These are phyloP conservation scores for Eucalyptus pumila DNA, from an alignment of 345 rosid species.

Conservation along the genomic window DNA sequence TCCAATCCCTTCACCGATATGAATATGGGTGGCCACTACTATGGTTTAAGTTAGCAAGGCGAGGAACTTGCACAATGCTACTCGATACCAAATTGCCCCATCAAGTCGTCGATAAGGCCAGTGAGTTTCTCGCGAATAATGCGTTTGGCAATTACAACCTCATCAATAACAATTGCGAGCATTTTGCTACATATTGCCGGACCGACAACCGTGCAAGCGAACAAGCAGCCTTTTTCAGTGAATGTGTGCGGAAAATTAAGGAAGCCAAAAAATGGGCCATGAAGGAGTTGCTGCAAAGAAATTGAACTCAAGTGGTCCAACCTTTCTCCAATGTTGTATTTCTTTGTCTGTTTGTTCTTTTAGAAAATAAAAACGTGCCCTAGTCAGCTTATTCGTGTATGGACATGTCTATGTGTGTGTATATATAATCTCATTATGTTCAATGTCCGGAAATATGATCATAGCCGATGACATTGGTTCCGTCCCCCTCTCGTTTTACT, in stretches of 20 bases:
- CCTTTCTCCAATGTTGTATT: no score
- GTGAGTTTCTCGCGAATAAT: not conserved
- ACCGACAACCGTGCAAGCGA: not conserved
- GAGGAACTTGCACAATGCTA: not conserved
- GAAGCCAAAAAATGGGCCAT: not conserved
- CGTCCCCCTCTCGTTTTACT: not conserved
- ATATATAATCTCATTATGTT: no score
- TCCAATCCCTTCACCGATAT: no score
- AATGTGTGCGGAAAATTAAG: conserved; percentile 17
- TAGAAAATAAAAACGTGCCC: not conserved
- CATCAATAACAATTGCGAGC: not conserved
- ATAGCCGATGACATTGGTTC: not conserved
- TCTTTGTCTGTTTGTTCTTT: not conserved
- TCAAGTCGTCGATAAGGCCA: not conserved
- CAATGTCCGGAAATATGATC: not conserved
- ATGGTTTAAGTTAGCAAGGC: not conserved
- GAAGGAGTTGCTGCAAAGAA: no score
- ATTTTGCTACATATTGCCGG: not conserved
- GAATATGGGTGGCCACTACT: not conserved
- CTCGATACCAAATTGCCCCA: not conserved
- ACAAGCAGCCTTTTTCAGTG: not conserved
- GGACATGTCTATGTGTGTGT: no score
- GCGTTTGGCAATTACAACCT: not conserved
- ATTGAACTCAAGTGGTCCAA: no score
- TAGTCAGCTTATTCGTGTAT: not conserved